Conservation (phyloP, 2,329 filamentous ascomycete genomes). For the Colletotrichum gigasporum region DNA sequence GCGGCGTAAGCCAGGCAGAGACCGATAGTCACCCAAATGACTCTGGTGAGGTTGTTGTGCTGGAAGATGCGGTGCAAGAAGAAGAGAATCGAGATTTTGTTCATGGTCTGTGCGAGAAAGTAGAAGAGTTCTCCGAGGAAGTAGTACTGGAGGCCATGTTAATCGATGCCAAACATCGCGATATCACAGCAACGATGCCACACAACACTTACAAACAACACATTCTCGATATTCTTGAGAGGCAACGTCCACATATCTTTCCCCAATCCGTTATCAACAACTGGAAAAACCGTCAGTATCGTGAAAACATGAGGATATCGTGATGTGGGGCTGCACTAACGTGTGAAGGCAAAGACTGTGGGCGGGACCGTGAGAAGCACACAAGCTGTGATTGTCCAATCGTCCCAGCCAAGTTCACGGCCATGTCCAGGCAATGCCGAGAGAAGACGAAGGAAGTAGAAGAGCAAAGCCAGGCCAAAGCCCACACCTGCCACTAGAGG, state of each 20-base stretch:
- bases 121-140: constrained; percentile 43
- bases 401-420: constrained; percentile 44
- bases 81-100: constrained; percentile 42
- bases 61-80: constrained; percentile 44
- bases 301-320: neutral
- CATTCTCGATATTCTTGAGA: constrained; percentile 35
- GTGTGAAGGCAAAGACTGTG: neutral
- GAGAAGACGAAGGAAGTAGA: constrained; percentile 39
- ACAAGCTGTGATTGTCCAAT: constrained; percentile 46
- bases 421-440: constrained; percentile 37
- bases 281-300: constrained; percentile 35
- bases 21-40: constrained; percentile 10
- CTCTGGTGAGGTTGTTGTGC: constrained; percentile 15
- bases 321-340: neutral
- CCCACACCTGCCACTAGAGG: constrained; percentile 38
- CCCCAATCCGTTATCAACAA: constrained; percentile 41
- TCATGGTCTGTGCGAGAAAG: constrained; percentile 38
- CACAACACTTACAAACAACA: constrained; percentile 38
- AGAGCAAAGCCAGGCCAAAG: constrained; percentile 37
- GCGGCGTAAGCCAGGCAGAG: neutral
- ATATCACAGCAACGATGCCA: too few relatives aligned
- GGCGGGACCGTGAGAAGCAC: constrained; percentile 39
- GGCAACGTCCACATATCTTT: constrained; percentile 48
- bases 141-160: constrained; percentile 36
- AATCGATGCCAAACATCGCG: neutral